Conservation (phyloP, 139 green algal species). For the Ostreobium quekettii region DNA sequence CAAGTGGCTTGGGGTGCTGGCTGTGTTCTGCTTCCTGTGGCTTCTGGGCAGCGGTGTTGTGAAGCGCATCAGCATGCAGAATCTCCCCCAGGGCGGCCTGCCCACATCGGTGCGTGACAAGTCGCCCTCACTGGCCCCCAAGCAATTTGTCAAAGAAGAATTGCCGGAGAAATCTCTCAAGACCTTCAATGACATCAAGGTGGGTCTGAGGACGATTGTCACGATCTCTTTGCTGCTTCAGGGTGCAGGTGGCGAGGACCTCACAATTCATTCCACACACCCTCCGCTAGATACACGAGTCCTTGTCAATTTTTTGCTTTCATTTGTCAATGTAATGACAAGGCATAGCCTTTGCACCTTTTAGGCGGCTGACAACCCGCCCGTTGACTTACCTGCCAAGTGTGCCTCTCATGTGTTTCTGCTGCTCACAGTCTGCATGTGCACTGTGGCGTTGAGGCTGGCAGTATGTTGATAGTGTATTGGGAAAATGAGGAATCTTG, state of each 20-base stretch:
- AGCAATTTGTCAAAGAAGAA: constrained; percentile 38
- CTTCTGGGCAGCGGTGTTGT: constrained; percentile 30
- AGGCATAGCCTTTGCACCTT: too few relatives aligned
- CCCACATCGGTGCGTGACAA: constrained; percentile 27
- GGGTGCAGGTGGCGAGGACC: too few relatives aligned
- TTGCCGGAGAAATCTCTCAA: constrained; percentile 53
- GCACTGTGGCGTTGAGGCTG: too few relatives aligned
- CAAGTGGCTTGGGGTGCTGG: constrained; percentile 22
- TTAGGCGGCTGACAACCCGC: too few relatives aligned
- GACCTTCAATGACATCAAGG: constrained; percentile 30
- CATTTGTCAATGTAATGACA: too few relatives aligned
- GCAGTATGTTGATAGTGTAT: too few relatives aligned
- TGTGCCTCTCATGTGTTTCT: too few relatives aligned
- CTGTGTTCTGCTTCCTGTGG: constrained; percentile 38
- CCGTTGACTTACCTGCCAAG: too few relatives aligned
- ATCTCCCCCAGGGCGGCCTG: neutral
- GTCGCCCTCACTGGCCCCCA: constrained; percentile 8
- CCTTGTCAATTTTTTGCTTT: neutral
- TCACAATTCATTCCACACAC: too few relatives aligned
- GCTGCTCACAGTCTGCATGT: too few relatives aligned
- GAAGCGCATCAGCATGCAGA: neutral
- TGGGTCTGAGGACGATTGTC: neutral
- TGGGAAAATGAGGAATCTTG: neutral
- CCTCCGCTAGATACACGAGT: constrained; percentile 20
- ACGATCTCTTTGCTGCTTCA: neutral